A percentile compares a stretch with the other conserved stretches of the same genome.
These are phyloP conservation scores for Ophiostoma ulmi DNA, from an alignment of 2,329 filamentous ascomycete genomes.

Conservation along the genomic window DNA sequence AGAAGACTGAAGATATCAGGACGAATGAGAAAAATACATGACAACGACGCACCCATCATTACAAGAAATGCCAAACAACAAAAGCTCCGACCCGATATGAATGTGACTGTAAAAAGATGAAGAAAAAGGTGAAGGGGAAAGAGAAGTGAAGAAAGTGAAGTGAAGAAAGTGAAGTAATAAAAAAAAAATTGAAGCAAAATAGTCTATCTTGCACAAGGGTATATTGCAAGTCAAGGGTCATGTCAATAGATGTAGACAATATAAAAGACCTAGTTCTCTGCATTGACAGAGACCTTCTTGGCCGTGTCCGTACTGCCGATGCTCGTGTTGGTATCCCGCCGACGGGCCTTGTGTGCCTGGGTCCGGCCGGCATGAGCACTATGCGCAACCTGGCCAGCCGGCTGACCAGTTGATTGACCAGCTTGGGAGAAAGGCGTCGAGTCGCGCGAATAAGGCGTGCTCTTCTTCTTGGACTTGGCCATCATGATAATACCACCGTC, in stretches of 20 bases:
- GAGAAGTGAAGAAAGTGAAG: constrained; percentile 2
- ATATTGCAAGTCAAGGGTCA: not conserved
- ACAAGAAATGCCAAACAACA: constrained; percentile 14
- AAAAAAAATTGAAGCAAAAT: not conserved
- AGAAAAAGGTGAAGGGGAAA: not conserved
- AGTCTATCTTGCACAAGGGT: constrained; percentile 15
- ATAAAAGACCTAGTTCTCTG: constrained; percentile 2
- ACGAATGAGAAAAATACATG: not conserved
- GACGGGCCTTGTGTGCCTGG: constrained; percentile 35
- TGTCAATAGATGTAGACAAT: not conserved
- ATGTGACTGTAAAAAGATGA: not conserved
- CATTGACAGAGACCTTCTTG: constrained; percentile 46
- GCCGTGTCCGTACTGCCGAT: constrained; percentile 60
- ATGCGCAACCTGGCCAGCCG: not conserved
- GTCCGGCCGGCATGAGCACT: constrained; percentile 22
- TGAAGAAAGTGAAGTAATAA: not conserved
- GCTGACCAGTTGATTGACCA: not conserved
- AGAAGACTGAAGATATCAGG: not conserved
- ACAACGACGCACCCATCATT: constrained; percentile 10
- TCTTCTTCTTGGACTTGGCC: constrained; percentile 46
- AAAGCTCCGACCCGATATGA: constrained; percentile 2
- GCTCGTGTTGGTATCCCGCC: constrained; percentile 57
- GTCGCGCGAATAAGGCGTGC: constrained; percentile 32
- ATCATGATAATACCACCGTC: constrained; percentile 52
- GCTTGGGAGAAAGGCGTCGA: constrained; percentile 23